These are phyloP conservation scores for Abrus pulchellus DNA, from an alignment of 306 rosid genomes.

Conservation along the genomic window DNA sequence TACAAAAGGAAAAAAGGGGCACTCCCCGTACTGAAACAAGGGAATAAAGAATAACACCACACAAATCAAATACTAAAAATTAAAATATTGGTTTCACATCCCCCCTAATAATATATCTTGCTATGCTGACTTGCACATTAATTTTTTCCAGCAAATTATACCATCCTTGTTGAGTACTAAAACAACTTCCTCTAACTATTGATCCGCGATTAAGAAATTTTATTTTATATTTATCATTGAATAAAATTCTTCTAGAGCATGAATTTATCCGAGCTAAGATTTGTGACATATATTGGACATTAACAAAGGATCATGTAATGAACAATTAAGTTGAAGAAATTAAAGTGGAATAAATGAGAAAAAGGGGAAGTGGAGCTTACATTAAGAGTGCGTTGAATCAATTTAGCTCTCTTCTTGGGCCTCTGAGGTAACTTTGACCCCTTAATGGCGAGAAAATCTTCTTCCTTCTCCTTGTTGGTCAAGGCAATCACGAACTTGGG, in stretches of 20 bases:
- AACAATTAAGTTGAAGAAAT: background rate
- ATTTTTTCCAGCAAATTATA: slow-evolving; percentile 26
- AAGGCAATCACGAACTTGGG: slow-evolving; percentile 93
- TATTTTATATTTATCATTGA: background rate
- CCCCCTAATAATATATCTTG: background rate
- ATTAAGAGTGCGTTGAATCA: slow-evolving; percentile 92
- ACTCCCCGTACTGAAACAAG: background rate
- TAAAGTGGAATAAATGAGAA: background rate
- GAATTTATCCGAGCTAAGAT: background rate
- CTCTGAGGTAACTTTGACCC: slow-evolving; percentile 94
- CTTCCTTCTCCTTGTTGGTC: slow-evolving; percentile 96
- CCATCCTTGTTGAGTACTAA: slow-evolving; percentile 23
- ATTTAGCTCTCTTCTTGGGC: slow-evolving; percentile 92
- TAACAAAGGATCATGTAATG: slow-evolving; percentile 6
- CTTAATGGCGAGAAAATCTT: slow-evolving; percentile 90
- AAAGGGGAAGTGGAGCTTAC: slow-evolving; percentile 62
- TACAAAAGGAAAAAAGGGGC: slow-evolving; percentile 7
- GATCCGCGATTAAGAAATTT: background rate
- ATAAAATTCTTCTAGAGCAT: background rate
- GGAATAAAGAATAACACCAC: slow-evolving; percentile 21
- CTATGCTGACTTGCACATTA: background rate
- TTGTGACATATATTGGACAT: background rate
- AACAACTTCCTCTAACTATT: background rate
- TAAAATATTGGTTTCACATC: slow-evolving; percentile 35
- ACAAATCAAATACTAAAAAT: slow-evolving; percentile 24